phyloP scores from a whole-genome alignment of 768 basidiomycete species.

The Tephrocybe sp. region DNA sequence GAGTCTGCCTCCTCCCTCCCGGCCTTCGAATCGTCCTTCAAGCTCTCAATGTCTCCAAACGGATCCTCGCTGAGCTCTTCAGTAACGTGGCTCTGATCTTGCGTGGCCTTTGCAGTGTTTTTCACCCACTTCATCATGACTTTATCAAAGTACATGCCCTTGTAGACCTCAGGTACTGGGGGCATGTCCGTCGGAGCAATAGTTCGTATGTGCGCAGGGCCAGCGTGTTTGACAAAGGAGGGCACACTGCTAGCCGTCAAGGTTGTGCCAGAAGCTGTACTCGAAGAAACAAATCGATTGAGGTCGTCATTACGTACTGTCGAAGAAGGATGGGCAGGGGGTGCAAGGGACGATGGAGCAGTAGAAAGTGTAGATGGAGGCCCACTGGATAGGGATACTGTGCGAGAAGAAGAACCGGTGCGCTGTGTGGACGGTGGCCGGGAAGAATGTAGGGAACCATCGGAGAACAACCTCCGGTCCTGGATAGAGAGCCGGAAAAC shows the following conservation, averaged over 20 bases:
- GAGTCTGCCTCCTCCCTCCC: constrained; percentile 21
- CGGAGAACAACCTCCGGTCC: constrained; percentile 25
- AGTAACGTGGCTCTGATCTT: constrained; percentile 26
- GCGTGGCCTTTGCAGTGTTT: constrained; percentile 37
- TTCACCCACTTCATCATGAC: constrained; percentile 85
- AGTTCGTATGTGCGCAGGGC: constrained; percentile 73
- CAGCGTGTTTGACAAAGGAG: constrained; percentile 83
- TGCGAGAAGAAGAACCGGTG: constrained; percentile 18
- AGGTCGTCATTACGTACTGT: constrained; percentile 69
- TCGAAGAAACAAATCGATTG: constrained; percentile 87
- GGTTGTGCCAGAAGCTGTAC: constrained; percentile 77
- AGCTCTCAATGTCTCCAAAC: constrained; percentile 88
- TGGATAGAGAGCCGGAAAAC: constrained; percentile 44
- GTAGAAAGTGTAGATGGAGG: constrained; percentile 17
- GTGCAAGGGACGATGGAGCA: constrained; percentile 25
- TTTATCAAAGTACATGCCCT: constrained; percentile 86
- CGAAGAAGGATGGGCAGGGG: constrained; percentile 48
- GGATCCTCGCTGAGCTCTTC: constrained; percentile 77
- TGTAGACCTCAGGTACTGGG: constrained; percentile 71
- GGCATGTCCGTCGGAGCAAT: constrained; percentile 83
- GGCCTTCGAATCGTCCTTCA: constrained; percentile 58
- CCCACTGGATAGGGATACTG: constrained; percentile 25
- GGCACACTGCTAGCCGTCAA: constrained; percentile 68
- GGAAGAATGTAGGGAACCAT: constrained; percentile 13
- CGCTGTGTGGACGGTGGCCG: constrained; percentile 19